Base-by-base conservation (phyloP, 257 asterid genomes). In the Petunia axillaris region DNA sequence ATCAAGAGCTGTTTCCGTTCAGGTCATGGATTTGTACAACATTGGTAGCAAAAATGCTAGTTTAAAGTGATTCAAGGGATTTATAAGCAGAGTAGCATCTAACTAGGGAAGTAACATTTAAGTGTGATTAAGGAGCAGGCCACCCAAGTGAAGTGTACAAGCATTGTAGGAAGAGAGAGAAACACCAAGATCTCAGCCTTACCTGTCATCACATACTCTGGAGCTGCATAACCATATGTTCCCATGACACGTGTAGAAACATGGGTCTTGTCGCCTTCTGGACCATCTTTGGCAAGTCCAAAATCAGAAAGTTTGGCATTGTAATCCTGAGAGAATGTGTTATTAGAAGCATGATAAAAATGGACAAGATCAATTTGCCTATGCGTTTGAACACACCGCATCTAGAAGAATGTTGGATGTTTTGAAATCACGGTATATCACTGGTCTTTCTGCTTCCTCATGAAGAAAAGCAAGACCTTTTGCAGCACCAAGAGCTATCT, bases 201-300 rank as follows among this genome's bases (percentile, higher is more conserved):
- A 95, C 99, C 99, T 8, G 99, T 95, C 99, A 95, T 95, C 55
- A 95, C 97, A 84, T 95, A 95, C 81, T 95, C 98, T 13, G 99
- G 99, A 74, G 99, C 99, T 3, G 99, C 99, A 81, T 95, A 93
- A 40, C 99, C 99, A 39, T 95, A 93, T 2, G 99, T 95, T 46
- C 99, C 98, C 99, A 95, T 93, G 65, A 95, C 99, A 58, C 99
- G 97, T 3, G 99, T 95, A 53, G 99, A 95, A 63, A 95, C 99
- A 58, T 95, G 99, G 82, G 97, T 95, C 83, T 95, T 93, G 62
- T 96, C 99, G 66, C 95, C 97, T 77, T 95, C 98, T 0, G 99
- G 99, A 55, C 93, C 99, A 83, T 95, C 99, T 88, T 93, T 95
- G 50, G 99, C 99, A 78, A 95, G 99, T 68, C 99, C 99, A 82